Conservation (phyloP, 2,329 filamentous ascomycete genomes). For the Orbilia ellipsospora region DNA sequence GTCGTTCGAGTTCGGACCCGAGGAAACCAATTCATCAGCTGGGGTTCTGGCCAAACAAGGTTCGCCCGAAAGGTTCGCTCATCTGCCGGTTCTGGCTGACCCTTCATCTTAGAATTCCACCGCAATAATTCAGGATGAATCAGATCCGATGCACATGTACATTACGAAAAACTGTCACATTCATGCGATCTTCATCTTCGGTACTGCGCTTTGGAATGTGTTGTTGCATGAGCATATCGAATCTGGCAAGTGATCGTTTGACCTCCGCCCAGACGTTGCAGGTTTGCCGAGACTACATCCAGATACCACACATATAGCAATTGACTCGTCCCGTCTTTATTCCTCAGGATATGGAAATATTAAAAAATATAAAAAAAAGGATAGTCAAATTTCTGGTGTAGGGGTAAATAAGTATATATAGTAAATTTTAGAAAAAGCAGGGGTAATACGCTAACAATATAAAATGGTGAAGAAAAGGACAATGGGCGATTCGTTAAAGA, state of each 20-base stretch:
- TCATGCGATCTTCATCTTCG: not conserved
- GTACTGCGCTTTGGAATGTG: too few relatives aligned
- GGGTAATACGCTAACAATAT: not conserved
- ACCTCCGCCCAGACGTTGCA: too few relatives aligned
- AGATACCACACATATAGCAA: too few relatives aligned
- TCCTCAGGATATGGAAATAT: too few relatives aligned
- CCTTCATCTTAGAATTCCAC: not conserved
- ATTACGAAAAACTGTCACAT: slow-evolving; percentile 16
- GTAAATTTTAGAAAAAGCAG: not conserved
- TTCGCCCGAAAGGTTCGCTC: not conserved
- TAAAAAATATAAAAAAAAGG: not conserved
- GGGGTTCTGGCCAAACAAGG: slow-evolving; percentile 2
- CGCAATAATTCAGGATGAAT: not conserved
- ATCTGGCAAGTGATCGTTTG: too few relatives aligned
- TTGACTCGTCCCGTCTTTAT: too few relatives aligned
- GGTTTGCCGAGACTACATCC: too few relatives aligned
- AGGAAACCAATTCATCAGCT: slow-evolving; percentile 13
- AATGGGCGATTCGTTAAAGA: not conserved
- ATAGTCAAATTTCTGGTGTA: not conserved
- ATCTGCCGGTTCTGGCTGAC: slow-evolving; percentile 24
- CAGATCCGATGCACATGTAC: not conserved
- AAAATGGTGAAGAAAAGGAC: not conserved
- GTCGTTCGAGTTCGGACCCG: not conserved
- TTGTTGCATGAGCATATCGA: too few relatives aligned
- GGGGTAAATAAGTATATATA: not conserved